Evolutionary conservation across 2,329 filamentous ascomycete species (phyloP), one percentile per base, ranked within the genome.

Genomic region (Fusarium temperatum): DNA sequence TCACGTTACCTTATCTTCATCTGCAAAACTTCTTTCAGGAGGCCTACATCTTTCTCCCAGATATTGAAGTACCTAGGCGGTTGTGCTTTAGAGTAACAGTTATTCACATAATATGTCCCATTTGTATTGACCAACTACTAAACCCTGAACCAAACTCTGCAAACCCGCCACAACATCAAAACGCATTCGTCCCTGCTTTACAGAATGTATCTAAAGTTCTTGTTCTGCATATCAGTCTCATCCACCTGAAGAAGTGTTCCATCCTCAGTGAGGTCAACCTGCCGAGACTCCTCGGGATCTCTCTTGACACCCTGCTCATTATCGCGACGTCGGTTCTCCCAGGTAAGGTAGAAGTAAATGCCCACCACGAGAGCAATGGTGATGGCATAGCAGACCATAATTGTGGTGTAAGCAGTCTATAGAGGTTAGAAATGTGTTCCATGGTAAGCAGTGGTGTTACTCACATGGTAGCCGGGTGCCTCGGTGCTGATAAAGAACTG

Each of bases 1-100:
- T 8, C 4, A n/a, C 4, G 0, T 0, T 0, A 7, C 2, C 7
- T n/a, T 0, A 5, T 26, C 12, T 18, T n/a, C 2, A 5, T 6
- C 1, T 18, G 24, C 3, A 15, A n/a, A 2, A 9, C 26, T 18
- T 7, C 5, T 5, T 9, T 8, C 2, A 7, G 5, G 9, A 0
- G 5, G 5, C 1, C 5, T 8, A 0, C n/a, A 3, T 18, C 17
- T 3, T 10, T 13, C 14, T 3, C 12, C 32, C 3, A 4, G 8
- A 12, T 10, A 13, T 4, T 20, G 11, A 26, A 3, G 4, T 5
- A 0, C 3, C 1, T 6, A 13, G 8, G 44, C 2, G 5, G 17
- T 14, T 20, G 2, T 26, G 5, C 8, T 10, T 3, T 3, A 26
- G 1, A 20, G 1, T 14, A 26, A 4, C 28, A 30, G 28, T 30